These are phyloP conservation scores for Thecaphora thlaspeos DNA, from an alignment of 1,284 basidiomycete species.

Conservation along the genomic window DNA sequence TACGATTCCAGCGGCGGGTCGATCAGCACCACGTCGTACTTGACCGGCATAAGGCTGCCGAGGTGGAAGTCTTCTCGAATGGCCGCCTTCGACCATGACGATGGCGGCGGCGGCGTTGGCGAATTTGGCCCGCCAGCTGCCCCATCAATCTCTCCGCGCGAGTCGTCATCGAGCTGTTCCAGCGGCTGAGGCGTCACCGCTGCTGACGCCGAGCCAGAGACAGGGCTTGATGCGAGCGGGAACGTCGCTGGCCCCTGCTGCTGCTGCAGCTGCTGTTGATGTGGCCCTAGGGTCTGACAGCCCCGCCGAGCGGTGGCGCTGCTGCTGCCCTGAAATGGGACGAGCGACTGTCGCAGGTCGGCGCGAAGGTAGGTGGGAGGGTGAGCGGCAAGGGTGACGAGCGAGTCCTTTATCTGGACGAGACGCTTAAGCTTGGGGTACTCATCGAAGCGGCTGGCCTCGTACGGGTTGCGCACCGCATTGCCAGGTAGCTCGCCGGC, in stretches of 20 bases:
- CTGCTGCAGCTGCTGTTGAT: no score
- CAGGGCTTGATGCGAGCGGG: no score
- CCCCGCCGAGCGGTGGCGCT: no score
- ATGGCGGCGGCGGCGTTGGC: no score
- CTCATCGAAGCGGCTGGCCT: constrained; percentile 84
- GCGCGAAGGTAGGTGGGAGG: constrained; percentile 46
- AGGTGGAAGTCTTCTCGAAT: constrained; percentile 29
- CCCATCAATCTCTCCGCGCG: no score
- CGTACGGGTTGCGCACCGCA: constrained; percentile 42
- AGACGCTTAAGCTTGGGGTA: constrained; percentile 51
- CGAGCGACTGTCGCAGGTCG: constrained; percentile 34
- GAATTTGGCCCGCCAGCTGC: no score
- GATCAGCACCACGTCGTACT: constrained; percentile 91
- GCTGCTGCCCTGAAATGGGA: constrained; percentile 1
- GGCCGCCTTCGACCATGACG: constrained; percentile 1
- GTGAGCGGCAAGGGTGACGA: constrained; percentile 31
- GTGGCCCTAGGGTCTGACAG: no score
- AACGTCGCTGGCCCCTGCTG: no score
- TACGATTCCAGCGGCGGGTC: constrained; percentile 72
- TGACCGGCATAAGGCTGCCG: constrained; percentile 61
- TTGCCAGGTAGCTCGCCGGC: constrained; percentile 43
- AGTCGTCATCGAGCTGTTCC: no score
- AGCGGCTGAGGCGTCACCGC: no score
- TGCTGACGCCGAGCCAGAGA: no score
- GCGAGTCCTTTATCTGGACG: constrained; percentile 41